A percentile compares a stretch with the other conserved stretches of the same genome.
phyloP scores from a whole-genome alignment of 2,329 filamentous ascomycete genomes.

The Davidsoniella eucalypti region DNA sequence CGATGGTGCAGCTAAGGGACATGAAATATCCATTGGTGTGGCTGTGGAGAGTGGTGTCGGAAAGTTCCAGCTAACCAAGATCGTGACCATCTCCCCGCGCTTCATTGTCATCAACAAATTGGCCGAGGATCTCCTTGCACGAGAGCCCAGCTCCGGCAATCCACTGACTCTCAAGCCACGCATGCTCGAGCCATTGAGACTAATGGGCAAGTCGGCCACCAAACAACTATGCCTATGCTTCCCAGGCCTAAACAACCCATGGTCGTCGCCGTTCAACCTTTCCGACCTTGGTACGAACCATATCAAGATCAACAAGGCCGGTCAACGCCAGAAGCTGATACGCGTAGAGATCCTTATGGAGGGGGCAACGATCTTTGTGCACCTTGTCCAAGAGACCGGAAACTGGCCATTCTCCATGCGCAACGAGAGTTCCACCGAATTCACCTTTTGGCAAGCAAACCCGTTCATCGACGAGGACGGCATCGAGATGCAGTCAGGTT shows the following conservation, averaged over 20 bases:
- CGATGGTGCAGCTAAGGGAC: conserved; percentile 25
- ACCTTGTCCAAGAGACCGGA: conserved; percentile 77
- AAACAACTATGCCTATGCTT: conserved; percentile 91
- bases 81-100: conserved; percentile 79
- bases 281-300: conserved; percentile 85
- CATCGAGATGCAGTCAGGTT: conserved; percentile 65
- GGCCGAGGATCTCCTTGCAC: conserved; percentile 71
- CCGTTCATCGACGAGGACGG: conserved; percentile 88
- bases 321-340: conserved; percentile 75
- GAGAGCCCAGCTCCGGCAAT: conserved; percentile 81
- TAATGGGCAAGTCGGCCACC: conserved; percentile 63
- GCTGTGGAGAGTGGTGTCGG: conserved; percentile 81
- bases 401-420: conserved; percentile 98
- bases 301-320: conserved; percentile 81
- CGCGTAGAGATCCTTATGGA: conserved; percentile 85
- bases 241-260: conserved; percentile 86
- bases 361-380: conserved; percentile 80
- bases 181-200: conserved; percentile 75
- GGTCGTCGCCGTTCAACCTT: conserved; percentile 96
- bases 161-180: conserved; percentile 61
- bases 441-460: conserved; percentile 89
- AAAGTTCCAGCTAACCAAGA: conserved; percentile 95
- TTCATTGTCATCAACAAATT: conserved; percentile 92
- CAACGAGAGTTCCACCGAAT: conserved; percentile 93
- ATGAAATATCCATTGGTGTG: conserved; percentile 82